These are phyloP conservation scores for Eucalyptus curtisii DNA, from an alignment of 345 rosid genomes.

Conservation along the genomic window DNA sequence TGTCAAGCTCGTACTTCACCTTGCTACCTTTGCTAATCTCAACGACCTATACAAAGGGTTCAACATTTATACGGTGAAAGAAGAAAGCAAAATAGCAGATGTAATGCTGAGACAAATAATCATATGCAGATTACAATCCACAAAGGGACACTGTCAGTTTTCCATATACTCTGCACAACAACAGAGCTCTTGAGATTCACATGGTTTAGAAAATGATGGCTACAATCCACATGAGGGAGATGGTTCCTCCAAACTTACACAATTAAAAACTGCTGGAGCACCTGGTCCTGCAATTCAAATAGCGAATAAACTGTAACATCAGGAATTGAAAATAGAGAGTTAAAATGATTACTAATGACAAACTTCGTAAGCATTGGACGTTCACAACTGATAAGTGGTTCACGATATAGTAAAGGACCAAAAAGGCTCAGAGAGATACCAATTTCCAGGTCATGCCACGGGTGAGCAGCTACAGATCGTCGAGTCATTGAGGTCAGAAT, in stretches of 20 bases:
- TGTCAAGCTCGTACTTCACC: slow-evolving; percentile 98
- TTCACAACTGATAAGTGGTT: not conserved
- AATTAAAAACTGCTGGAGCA: slow-evolving; percentile 81
- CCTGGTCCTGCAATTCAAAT: slow-evolving; percentile 54
- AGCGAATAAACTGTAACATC: not conserved
- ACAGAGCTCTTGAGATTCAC: not conserved
- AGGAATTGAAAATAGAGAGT: not conserved
- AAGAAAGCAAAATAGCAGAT: not conserved
- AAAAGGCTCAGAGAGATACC: slow-evolving; percentile 20
- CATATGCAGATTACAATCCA: not conserved
- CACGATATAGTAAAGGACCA: not conserved
- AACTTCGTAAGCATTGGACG: not conserved
- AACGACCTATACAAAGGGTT: slow-evolving; percentile 42
- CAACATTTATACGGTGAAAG: not conserved
- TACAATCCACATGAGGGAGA: not conserved
- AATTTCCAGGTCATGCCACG: slow-evolving; percentile 93
- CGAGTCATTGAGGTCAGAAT: slow-evolving; percentile 69
- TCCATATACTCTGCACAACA: not conserved
- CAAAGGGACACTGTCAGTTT: not conserved
- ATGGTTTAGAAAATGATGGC: not conserved
- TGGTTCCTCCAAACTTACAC: slow-evolving; percentile 34
- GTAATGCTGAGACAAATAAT: not conserved
- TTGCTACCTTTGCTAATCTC: slow-evolving; percentile 95
- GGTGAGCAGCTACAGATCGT: slow-evolving; percentile 84
- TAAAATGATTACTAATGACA: not conserved